These are phyloP conservation scores for Isabelozyma pseudorhagii DNA, from an alignment of 805 yeast genomes.

Conservation along the genomic window DNA sequence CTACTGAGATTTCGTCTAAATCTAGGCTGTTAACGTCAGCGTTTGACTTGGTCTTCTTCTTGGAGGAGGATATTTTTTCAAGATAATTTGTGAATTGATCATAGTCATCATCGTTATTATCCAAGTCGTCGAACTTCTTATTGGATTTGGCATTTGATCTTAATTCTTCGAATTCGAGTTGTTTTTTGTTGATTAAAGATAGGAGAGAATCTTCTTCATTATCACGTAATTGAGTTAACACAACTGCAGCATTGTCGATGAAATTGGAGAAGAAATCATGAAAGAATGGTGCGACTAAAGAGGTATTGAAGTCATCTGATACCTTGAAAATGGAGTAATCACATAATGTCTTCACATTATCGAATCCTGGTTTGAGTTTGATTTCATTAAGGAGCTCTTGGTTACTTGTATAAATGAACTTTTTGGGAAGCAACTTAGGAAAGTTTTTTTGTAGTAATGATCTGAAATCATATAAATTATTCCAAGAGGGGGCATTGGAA, in stretches of 20 bases:
- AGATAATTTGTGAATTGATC: slow-evolving; percentile 1
- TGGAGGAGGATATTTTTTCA: not conserved
- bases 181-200: slow-evolving; percentile 37
- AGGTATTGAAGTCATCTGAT: slow-evolving; percentile 21
- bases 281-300: slow-evolving; percentile 37
- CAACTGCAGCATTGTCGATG: slow-evolving; percentile 61
- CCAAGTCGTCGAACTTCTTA: slow-evolving; percentile 2
- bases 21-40: slow-evolving; percentile 27
- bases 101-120: slow-evolving; percentile 1
- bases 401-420: slow-evolving; percentile 49
- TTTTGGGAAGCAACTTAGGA: slow-evolving; percentile 53
- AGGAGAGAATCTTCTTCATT: slow-evolving; percentile 70
- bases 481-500: slow-evolving; percentile 37
- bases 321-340: slow-evolving; percentile 15
- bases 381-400: slow-evolving; percentile 25
- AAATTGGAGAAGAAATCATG: slow-evolving; percentile 53
- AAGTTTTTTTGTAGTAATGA: slow-evolving; percentile 62
- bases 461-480: slow-evolving; percentile 61
- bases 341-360: slow-evolving; percentile 31
- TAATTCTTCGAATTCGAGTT: slow-evolving; percentile 8
- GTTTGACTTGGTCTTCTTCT: not conserved
- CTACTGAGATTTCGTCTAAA: slow-evolving; percentile 61
- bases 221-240: slow-evolving; percentile 65
- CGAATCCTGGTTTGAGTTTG: slow-evolving; percentile 19
- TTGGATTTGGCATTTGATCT: slow-evolving; percentile 3